Percentiles rank a stretch among this genome's conserved stretches.
Conservation (phyloP, 129 eudicot genomes). For the Flaveria sonorensis region DNA sequence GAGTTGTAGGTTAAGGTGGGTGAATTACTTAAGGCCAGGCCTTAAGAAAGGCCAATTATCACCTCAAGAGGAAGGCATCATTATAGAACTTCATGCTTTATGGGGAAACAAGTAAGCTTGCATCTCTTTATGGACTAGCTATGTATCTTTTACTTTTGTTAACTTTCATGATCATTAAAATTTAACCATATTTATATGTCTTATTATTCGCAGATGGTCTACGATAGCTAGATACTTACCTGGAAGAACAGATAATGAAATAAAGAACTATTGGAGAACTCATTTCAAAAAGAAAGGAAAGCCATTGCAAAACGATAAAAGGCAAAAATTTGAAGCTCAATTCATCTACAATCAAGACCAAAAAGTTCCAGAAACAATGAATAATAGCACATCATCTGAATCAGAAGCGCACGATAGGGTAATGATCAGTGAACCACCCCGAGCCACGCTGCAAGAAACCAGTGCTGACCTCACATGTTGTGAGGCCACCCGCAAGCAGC, state of each 20-base stretch:
- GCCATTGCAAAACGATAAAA: constrained; percentile 32
- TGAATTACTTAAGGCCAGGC: constrained; percentile 90
- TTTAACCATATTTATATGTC: constrained; percentile 13
- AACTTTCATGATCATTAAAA: constrained; percentile 1
- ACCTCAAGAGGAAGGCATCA: constrained; percentile 92
- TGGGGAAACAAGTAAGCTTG: constrained; percentile 87
- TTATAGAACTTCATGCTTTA: constrained; percentile 82
- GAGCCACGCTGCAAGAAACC: constrained; percentile 28
- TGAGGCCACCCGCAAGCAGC: constrained; percentile 16
- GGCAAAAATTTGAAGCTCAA: constrained; percentile 24
- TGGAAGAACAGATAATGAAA: constrained; percentile 82
- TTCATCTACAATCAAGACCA: constrained; percentile 20
- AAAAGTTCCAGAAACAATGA: not conserved
- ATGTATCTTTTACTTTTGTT: not conserved
- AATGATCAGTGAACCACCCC: constrained; percentile 23
- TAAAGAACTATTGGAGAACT: constrained; percentile 78
- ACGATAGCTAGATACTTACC: constrained; percentile 84
- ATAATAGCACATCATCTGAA: constrained; percentile 14
- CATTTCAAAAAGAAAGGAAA: constrained; percentile 68
- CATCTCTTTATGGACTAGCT: constrained; percentile 6
- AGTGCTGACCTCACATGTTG: not conserved
- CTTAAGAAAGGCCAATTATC: constrained; percentile 75
- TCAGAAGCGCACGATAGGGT: constrained; percentile 20
- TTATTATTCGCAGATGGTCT: constrained; percentile 57
- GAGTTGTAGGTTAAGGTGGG: constrained; percentile 93